phyloP scores from a whole-genome alignment of 805 yeast species.

The Myxozyma neotropica region DNA sequence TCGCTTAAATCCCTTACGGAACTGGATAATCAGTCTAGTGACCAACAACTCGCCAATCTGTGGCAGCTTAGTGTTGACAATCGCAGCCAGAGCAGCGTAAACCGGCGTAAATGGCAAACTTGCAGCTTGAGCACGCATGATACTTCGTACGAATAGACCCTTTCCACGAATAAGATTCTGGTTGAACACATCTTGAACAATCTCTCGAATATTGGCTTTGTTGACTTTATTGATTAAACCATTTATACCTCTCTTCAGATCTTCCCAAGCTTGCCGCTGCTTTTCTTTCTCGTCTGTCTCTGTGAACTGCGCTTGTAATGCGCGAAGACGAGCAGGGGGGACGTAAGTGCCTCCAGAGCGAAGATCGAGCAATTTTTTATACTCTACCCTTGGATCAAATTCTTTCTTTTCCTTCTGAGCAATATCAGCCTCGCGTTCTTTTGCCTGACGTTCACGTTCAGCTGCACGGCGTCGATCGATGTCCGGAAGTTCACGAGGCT shows the following conservation, averaged over 20 bases:
- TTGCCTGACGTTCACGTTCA: conserved; percentile 35
- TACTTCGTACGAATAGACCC: conserved; percentile 59
- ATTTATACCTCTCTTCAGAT: conserved; percentile 52
- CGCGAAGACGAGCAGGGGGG: conserved; percentile 56
- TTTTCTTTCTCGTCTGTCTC: conserved; percentile 45
- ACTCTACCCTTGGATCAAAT: conserved; percentile 43
- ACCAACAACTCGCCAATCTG: conserved; percentile 63
- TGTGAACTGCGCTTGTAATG: conserved; percentile 46
- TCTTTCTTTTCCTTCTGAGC: conserved; percentile 27
- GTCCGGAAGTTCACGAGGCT: conserved; percentile 32
- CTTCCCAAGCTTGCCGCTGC: conserved; percentile 63
- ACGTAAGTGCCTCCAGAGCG: conserved; percentile 54
- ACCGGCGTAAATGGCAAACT: conserved; percentile 50
- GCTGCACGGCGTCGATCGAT: conserved; percentile 36
- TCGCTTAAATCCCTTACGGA: conserved; percentile 55
- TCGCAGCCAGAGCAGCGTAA: conserved; percentile 60
- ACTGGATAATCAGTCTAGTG: conserved; percentile 58
- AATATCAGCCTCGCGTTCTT: conserved; percentile 22
- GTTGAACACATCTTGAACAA: conserved; percentile 55
- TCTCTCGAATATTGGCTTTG: conserved; percentile 51
- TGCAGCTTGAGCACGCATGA: conserved; percentile 57
- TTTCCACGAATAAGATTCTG: conserved; percentile 62
- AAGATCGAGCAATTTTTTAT: conserved; percentile 45
- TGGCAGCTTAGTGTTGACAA: conserved; percentile 69
- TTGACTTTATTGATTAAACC: conserved; percentile 53